These are phyloP conservation scores for Tuber aestivum DNA, from an alignment of 495 filamentous ascomycete genomes.

Conservation along the genomic window DNA sequence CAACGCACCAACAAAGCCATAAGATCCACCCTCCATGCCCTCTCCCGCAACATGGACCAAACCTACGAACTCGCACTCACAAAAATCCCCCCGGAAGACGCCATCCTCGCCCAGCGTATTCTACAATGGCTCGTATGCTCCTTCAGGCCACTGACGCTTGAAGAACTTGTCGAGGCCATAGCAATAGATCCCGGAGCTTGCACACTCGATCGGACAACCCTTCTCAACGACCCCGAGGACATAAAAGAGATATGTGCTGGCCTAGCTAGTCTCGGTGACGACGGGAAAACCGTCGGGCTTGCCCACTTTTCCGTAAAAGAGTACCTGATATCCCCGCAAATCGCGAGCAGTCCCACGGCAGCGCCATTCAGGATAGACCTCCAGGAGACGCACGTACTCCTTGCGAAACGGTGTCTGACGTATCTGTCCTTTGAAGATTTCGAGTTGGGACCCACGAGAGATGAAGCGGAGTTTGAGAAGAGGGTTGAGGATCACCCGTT, in stretches of 20 bases:
- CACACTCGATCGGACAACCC: slow-evolving; percentile 12
- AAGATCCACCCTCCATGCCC: neutral
- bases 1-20: slow-evolving; percentile 2
- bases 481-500: slow-evolving; percentile 17
- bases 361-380: neutral
- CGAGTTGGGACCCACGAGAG: slow-evolving; percentile 7
- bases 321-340: slow-evolving; percentile 41
- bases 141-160: slow-evolving; percentile 16
- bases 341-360: neutral
- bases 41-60: slow-evolving; percentile 15
- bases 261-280: slow-evolving; percentile 14
- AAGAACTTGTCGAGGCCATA: slow-evolving; percentile 24
- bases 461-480: neutral
- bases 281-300: slow-evolving; percentile 29
- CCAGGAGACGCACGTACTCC: slow-evolving; percentile 35
- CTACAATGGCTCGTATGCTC: slow-evolving; percentile 24
- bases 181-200: slow-evolving; percentile 15
- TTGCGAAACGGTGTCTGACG: slow-evolving; percentile 41
- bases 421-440: slow-evolving; percentile 42
- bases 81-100: slow-evolving; percentile 1
- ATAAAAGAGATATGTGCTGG: slow-evolving; percentile 10
- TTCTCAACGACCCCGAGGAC: slow-evolving; percentile 18
- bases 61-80: slow-evolving; percentile 16
- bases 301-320: slow-evolving; percentile 48
- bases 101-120: slow-evolving; percentile 9